Evolutionary conservation across 2,329 filamentous ascomycete genomes (phyloP).

Genomic region (Sordariomycetes sp.): DNA sequence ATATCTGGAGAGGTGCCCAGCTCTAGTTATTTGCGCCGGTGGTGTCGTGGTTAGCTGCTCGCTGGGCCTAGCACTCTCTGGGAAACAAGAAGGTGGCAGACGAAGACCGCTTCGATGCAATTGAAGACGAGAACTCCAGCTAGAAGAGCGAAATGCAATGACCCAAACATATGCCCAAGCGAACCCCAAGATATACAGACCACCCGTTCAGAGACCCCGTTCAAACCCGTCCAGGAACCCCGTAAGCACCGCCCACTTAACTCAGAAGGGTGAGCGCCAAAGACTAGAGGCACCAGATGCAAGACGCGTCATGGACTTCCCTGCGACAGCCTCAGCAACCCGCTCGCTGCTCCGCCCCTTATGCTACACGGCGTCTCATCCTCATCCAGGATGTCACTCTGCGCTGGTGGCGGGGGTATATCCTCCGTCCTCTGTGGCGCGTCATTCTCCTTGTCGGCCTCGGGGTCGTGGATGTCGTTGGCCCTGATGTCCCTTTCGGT

Average conservation of each 20-base stretch:
- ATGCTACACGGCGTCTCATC: slow-evolving; percentile 26
- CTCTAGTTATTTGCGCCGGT: too few relatives aligned
- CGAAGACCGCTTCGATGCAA: not conserved
- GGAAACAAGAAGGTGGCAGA: not conserved
- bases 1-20: too few relatives aligned
- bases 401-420: not conserved
- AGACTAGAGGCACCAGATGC: not conserved
- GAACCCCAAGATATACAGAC: not conserved
- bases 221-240: not conserved
- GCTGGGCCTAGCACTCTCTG: not conserved
- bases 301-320: slow-evolving; percentile 4
- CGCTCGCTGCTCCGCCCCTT: slow-evolving; percentile 35
- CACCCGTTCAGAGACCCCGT: not conserved
- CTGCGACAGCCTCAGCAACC: slow-evolving; percentile 32
- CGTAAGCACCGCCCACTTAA: too few relatives aligned
- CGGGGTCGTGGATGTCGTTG: not conserved
- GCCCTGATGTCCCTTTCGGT: not conserved
- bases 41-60: not conserved
- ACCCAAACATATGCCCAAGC: not conserved
- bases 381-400: not conserved
- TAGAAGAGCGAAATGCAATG: not conserved
- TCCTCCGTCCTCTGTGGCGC: not conserved
- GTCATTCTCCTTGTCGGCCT: not conserved
- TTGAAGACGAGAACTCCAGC: not conserved
- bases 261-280: too few relatives aligned